Evolutionary conservation across 768 basidiomycete species (phyloP), one percentile per base, ranked within the genome.

Genomic region (Collybiopsis confluens): DNA sequence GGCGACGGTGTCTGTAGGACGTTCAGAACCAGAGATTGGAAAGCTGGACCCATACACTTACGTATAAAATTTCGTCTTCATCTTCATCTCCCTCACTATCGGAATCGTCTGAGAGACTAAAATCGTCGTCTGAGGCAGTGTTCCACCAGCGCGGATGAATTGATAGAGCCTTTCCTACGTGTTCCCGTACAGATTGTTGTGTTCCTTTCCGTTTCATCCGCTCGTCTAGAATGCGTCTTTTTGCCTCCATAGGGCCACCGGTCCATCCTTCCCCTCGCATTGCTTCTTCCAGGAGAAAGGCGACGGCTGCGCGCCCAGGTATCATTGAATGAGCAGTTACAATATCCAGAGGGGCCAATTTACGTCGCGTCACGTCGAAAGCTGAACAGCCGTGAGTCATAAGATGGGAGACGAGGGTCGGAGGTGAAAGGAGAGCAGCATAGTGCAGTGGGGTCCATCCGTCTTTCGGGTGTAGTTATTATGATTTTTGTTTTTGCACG

Each of bases 371-470:
- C 42, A 81, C 65, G 4, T 84, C 79, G 57, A 90, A 84, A 0
- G 90, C 85, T 23, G 92, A 93, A 57, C 91, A 92, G 43, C 92
- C 92, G 60, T 92, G 90, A 10, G 92, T 96, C 71, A 98, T 86
- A 21, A 99, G 76, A 74, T 92, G 88, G 0, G 94, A 92, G 20
- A 98, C 81, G 20, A 98, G 74, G 2, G 94, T 94, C 2, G 95
- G 90, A 28, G 96, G 93, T 11, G 92, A 85, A 35, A 91, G 73
- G 48, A 98, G 70, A 7, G 90, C 90, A 7, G 96, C 92, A 71
- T 96, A 87, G 63, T 98, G 96, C 11, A 99, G 76, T 2, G 95
- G 85, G 9, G 92, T 93, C 97, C 97, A 98, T 30, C 96, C 95
- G 56, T 82, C 94, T 97, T 61, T 54, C 43, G 56, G 18, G 47